A percentile compares a stretch with the other conserved stretches of the same genome.
These are phyloP conservation scores for Hortaea werneckii DNA, from an alignment of 2,329 filamentous ascomycete species.

Conservation along the genomic window DNA sequence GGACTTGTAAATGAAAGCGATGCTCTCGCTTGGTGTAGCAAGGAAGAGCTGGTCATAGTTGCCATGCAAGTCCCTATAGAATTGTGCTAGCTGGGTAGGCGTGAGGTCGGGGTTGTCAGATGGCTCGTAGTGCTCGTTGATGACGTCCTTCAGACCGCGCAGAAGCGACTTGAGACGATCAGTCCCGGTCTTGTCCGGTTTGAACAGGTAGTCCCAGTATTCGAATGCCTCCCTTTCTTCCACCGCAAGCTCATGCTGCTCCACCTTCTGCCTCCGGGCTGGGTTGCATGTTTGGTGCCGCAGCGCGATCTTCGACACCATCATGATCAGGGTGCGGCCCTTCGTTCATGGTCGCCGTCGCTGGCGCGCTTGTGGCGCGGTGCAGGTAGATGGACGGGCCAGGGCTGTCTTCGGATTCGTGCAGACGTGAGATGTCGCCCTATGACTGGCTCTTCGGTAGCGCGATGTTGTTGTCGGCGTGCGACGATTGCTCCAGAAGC, in stretches of 20 bases:
- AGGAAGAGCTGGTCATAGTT: slow-evolving; percentile 58
- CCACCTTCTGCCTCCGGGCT: slow-evolving; percentile 4
- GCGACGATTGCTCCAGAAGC: neutral
- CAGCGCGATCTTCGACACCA: neutral
- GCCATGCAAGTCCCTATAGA: slow-evolving; percentile 39
- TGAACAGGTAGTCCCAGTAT: slow-evolving; percentile 43
- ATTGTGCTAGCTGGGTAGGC: slow-evolving; percentile 38
- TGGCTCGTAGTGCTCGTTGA: slow-evolving; percentile 34
- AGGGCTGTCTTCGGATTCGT: neutral
- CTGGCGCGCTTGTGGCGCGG: neutral
- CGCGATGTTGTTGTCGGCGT: neutral
- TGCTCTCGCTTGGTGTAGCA: slow-evolving; percentile 57
- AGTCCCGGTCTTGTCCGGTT: slow-evolving; percentile 41
- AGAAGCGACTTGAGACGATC: slow-evolving; percentile 37
- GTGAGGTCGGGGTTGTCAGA: slow-evolving; percentile 37
- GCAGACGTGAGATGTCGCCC: neutral
- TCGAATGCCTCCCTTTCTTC: slow-evolving; percentile 34
- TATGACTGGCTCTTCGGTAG: neutral
- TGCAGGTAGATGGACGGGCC: neutral
- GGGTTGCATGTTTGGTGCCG: neutral
- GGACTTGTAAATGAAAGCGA: slow-evolving; percentile 88
- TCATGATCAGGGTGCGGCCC: neutral
- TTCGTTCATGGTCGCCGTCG: neutral
- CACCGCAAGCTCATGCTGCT: slow-evolving; percentile 17
- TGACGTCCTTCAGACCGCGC: slow-evolving; percentile 36